Base-by-base conservation (phyloP, 306 rosid species). In the Phaseolus lunatus region DNA sequence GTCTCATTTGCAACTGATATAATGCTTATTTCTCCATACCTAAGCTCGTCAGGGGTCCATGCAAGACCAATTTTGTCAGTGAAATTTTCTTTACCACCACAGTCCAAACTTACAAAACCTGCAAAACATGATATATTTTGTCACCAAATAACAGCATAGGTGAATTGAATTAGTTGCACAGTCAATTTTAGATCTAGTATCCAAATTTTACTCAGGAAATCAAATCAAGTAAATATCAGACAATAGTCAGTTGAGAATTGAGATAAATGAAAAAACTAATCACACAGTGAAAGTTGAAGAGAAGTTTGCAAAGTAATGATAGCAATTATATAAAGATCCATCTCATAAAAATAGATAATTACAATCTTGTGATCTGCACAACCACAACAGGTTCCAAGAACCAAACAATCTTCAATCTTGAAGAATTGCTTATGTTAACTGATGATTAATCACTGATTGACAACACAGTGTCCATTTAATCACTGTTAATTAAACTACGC, bases 21-120 rank as follows among this genome's bases (percentile, higher is more conserved):
- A 44, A 16, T 73, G 54, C 87, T 76, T 67, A 86, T 67, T 78
- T 92, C 90, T 24, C 99, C 99, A 20, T 47, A 88, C 57, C 31
- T 50, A 43, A 89, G 62, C 26, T 72, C 72, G 78, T 82, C 95
- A 71, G 94, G 91, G 84, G 74, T 84, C 99, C 99, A 95, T 22
- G 52, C 9, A 68, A 95, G 81, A 53, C 99, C 98, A 77, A 95
- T 84, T n/a, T 86, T 91, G 61, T 95, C 98, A 4, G 84, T 85
- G 89, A 87, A 95, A 68, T 65, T 82, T 57, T 64, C 88, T 44
- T 76, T 75, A 68, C 99, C 99, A 76, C 99, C 97, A 81, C 99
- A 95, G 83, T 95, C 98, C 85, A 95, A 78, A 86, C 99, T 95
- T 59, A 92, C 86, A 83, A 92, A 95, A 71, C 97, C 97, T 95